A percentile compares a stretch with the other conserved stretches of the same genome.
Conservation (phyloP, 441 rosid species). For the Croton laevigatus region DNA sequence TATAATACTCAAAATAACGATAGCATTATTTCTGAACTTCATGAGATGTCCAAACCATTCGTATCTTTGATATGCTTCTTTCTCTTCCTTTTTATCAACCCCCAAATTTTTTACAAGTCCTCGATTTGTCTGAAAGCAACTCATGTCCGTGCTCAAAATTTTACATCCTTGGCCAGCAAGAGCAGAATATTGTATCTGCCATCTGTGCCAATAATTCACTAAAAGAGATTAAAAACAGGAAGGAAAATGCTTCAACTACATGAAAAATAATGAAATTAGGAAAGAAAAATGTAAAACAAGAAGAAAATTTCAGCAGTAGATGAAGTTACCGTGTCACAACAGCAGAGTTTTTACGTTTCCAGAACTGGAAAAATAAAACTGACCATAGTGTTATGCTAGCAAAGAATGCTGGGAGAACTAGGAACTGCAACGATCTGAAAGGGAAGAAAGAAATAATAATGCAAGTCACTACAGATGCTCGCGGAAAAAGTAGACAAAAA, state of each 20-base stretch:
- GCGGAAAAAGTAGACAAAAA: slow-evolving; percentile 8
- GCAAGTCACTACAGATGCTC: slow-evolving; percentile 15
- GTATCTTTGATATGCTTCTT: slow-evolving; percentile 74
- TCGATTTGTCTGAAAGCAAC: slow-evolving; percentile 46
- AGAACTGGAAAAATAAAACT: slow-evolving; percentile 84
- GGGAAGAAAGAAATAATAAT: slow-evolving; percentile 7
- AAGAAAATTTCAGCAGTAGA: slow-evolving; percentile 1
- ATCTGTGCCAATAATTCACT: slow-evolving; percentile 37
- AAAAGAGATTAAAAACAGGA: background rate
- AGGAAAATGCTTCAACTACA: background rate
- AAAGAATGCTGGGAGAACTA: slow-evolving; percentile 76
- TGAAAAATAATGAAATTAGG: background rate
- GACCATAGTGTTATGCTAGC: slow-evolving; percentile 71
- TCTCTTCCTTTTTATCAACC: slow-evolving; percentile 51
- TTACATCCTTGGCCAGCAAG: slow-evolving; percentile 56
- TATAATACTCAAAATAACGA: slow-evolving; percentile 65
- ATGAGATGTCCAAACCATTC: slow-evolving; percentile 80
- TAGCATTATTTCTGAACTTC: slow-evolving; percentile 73
- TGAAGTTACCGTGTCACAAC: slow-evolving; percentile 60
- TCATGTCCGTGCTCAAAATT: slow-evolving; percentile 55
- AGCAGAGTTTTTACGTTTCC: slow-evolving; percentile 91
- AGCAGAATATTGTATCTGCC: slow-evolving; percentile 70
- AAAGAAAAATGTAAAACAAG: background rate
- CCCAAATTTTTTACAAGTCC: slow-evolving; percentile 43
- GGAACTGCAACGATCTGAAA: slow-evolving; percentile 66